Evolutionary conservation across 805 yeast species (phyloP), one percentile per base, ranked within the genome.

Genomic region (Lachancea sp.): DNA sequence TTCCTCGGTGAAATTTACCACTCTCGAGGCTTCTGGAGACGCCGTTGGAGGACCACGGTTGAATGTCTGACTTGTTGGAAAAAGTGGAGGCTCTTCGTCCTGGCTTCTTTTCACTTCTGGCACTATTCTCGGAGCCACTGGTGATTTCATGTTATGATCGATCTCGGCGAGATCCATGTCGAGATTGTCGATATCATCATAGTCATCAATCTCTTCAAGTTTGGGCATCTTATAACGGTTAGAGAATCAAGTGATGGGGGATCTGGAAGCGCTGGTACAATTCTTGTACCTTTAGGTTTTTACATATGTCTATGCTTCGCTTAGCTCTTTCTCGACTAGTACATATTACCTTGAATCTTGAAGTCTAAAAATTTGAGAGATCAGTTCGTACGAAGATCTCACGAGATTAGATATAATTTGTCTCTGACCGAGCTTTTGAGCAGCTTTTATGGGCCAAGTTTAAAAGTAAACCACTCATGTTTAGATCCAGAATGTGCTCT

Each of bases 91-190:
- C 39, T 64, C 63, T 16, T 62, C 51, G 52, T 78, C 86, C 54
- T 79, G 83, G 15, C 86, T 80, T 58, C 85, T 72, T 8, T 74
- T 77, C 16, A 82, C 71, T 1, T 71, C 65, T 31, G 87, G 84
- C 50, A 74, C 73, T 18, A 81, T 75, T 54, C 75, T 72, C 40
- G 89, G 88, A 1, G 90, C 90, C 18, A 83, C 66, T 7, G 91
- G 85, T 0, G 91, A 82, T 35, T 64, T 73, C 50, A 84, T 66
- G 33, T 67, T 63, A 19, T 82, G 89, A 65, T 89, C 97, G 51
- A 88, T 84, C 68, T 91, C 95, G 3, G 95, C 95, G 22, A 90
- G 71, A 66, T 90, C 96, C 85, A 87, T 83, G 57, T 91, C 96
- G 80, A 88, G 72, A 68, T 89, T 82, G 60, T 90, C 97, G 66